A percentile compares a stretch with the other conserved stretches of the same genome.
These are phyloP conservation scores for Dipsacomyces acuminosporus DNA, from an alignment of 371 early-diverging fungal species.

Conservation along the genomic window DNA sequence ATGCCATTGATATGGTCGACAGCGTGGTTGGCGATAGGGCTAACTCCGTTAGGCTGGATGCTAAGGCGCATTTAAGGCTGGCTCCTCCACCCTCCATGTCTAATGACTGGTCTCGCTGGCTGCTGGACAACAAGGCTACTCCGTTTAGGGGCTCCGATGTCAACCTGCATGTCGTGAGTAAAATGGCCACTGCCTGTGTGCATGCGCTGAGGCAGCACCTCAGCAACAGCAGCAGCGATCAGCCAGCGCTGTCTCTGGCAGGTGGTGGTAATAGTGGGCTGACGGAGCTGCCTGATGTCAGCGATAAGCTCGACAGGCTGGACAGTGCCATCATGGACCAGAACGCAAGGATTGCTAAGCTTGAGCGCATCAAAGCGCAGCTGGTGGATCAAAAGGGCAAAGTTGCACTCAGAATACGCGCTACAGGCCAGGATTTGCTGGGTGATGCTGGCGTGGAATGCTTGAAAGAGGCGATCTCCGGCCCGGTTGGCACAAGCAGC, in stretches of 20 bases:
- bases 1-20: slow-evolving; percentile 10
- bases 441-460: background rate
- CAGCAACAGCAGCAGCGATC: background rate
- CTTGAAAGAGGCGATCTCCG: too few relatives aligned
- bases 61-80: slow-evolving; percentile 17
- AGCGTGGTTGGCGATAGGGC: slow-evolving; percentile 26
- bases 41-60: slow-evolving; percentile 31
- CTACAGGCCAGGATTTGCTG: background rate
- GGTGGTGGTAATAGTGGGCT: background rate
- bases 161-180: slow-evolving; percentile 21
- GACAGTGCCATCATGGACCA: slow-evolving; percentile 8
- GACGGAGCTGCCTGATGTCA: background rate
- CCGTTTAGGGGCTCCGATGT: slow-evolving; percentile 28
- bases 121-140: slow-evolving; percentile 9
- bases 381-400: slow-evolving; percentile 16
- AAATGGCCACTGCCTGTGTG: slow-evolving; percentile 31
- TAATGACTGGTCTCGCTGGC: slow-evolving; percentile 31
- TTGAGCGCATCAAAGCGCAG: slow-evolving; percentile 21
- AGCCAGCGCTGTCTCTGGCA: too few relatives aligned
- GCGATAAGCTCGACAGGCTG: slow-evolving; percentile 4
- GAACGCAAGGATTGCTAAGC: slow-evolving; percentile 16
- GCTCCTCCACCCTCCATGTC: slow-evolving; percentile 34
- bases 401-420: too few relatives aligned
- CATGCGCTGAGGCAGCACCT: slow-evolving; percentile 11
- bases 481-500: too few relatives aligned